A percentile compares a stretch with the other conserved stretches of the same genome.
Evolutionary conservation across 768 basidiomycete species (phyloP).

Genomic region (Pleurotus ostreatus): DNA sequence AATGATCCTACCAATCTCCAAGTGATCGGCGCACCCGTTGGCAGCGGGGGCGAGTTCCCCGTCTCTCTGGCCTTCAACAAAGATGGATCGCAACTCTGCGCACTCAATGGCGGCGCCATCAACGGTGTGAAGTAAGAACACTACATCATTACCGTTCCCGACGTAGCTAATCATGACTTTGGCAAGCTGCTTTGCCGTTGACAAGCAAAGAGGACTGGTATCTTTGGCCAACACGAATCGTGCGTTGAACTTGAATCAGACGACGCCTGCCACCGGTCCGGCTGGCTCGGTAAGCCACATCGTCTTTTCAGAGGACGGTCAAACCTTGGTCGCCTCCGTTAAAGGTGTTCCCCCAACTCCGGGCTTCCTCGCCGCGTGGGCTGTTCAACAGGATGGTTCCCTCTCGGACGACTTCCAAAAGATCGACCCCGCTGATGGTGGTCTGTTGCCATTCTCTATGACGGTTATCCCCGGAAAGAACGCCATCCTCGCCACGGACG

Average conservation of each 20-base stretch:
- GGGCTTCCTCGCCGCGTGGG: constrained; percentile 50
- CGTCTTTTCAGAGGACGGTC: constrained; percentile 41
- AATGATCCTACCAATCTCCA: constrained; percentile 34
- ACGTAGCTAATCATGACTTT: not conserved
- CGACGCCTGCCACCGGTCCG: constrained; percentile 47
- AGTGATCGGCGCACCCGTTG: constrained; percentile 39
- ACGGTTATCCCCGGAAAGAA: constrained; percentile 35
- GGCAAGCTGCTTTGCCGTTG: constrained; percentile 39
- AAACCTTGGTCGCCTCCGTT: constrained; percentile 41
- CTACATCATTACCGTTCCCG: not conserved
- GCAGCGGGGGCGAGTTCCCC: constrained; percentile 48
- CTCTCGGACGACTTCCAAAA: constrained; percentile 37
- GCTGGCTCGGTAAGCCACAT: constrained; percentile 41
- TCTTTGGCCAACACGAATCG: constrained; percentile 37
- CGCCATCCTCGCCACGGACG: constrained; percentile 36
- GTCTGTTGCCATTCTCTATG: constrained; percentile 47
- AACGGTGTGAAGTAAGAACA: constrained; percentile 36
- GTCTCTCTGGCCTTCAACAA: constrained; percentile 37
- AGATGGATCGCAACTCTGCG: constrained; percentile 29
- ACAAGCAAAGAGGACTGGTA: constrained; percentile 35
- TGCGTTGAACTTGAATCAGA: constrained; percentile 42
- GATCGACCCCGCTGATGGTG: constrained; percentile 32
- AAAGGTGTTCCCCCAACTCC: constrained; percentile 44
- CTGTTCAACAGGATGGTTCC: constrained; percentile 36
- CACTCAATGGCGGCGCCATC: constrained; percentile 38